Base-by-base conservation (phyloP, 106 monocot genomes). In the Dioscorea zingiberensis region DNA sequence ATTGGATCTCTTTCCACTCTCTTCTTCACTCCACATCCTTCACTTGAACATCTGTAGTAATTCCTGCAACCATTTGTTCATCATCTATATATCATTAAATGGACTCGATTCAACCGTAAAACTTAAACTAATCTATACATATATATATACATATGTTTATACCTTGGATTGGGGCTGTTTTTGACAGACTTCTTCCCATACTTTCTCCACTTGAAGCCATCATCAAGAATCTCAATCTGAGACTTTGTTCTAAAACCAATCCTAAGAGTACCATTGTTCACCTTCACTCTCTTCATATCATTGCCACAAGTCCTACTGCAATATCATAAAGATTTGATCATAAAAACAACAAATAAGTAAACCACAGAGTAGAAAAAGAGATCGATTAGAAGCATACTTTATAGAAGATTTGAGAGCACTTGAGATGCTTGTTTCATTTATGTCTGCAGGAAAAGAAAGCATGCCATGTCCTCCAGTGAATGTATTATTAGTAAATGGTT, bases 1-100 rank as follows among this genome's bases (percentile, higher is more conserved):
- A 57, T 44, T 21, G 54, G 47, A 26, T 73, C 73, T n/a, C 73
- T 73, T 22, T 73, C 73, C 7, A 73, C 73, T 66, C 73, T 65
- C 48, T 73, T 73, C 64, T 73, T 73, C 56, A 73, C 73, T 16
- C 25, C 65, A 18, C 73, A 73, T 26, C 65, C 65, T 24, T 47
- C 13, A 47, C 65, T 63, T 2, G 70, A 63, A 27, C 76, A 76
- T 1, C 58, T 23, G 19, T 76, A 76, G 25, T 73, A 73, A 23
- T 73, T 73, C 65, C 73, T 73, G 73, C 27, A 27, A n/a, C 18
- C 46, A 47, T n/a, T n/a, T 38, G 10, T 38, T 0, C 38, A 38
- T 38, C 38, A 38, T 10, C 10, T 38, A 38, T n/a, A n/a, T n/a
- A n/a, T n/a, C n/a, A n/a, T n/a, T 38, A 6, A 38, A 1, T 38